These are phyloP conservation scores for Cyathus striatus DNA, from an alignment of 768 basidiomycete species.

Conservation along the genomic window DNA sequence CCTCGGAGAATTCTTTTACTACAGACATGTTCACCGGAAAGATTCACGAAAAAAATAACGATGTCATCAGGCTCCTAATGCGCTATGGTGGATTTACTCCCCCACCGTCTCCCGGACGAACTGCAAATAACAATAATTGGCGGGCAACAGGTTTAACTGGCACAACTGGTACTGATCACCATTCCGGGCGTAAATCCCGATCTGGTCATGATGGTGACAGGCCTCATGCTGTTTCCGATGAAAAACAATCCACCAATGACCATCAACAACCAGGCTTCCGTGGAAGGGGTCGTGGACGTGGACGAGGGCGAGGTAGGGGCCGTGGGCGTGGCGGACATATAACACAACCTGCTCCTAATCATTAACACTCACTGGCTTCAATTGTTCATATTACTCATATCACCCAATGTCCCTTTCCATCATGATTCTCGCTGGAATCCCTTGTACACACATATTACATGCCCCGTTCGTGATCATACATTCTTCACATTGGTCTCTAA, in stretches of 20 bases:
- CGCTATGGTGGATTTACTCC: slow-evolving; percentile 46
- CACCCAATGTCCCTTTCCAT: neutral
- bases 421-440: neutral
- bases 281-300: slow-evolving; percentile 29
- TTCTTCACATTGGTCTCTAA: too few relatives aligned
- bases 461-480: neutral
- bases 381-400: slow-evolving; percentile 18
- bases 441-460: slow-evolving; percentile 10
- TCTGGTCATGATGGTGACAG: too few relatives aligned
- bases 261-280: slow-evolving; percentile 9
- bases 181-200: too few relatives aligned
- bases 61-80: slow-evolving; percentile 49
- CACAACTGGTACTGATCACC: slow-evolving; percentile 1
- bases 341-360: neutral
- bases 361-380: neutral
- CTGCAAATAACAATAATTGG: slow-evolving; percentile 3
- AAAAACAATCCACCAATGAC: neutral
- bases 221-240: neutral
- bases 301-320: slow-evolving; percentile 27
- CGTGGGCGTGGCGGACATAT: slow-evolving; percentile 12
- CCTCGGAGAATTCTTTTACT: slow-evolving; percentile 23
- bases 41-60: slow-evolving; percentile 30
- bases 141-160: neutral
- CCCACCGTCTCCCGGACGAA: slow-evolving; percentile 24
- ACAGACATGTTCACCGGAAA: slow-evolving; percentile 15